Conservation (phyloP, 768 basidiomycete genomes). For the Amanita inopinata region DNA sequence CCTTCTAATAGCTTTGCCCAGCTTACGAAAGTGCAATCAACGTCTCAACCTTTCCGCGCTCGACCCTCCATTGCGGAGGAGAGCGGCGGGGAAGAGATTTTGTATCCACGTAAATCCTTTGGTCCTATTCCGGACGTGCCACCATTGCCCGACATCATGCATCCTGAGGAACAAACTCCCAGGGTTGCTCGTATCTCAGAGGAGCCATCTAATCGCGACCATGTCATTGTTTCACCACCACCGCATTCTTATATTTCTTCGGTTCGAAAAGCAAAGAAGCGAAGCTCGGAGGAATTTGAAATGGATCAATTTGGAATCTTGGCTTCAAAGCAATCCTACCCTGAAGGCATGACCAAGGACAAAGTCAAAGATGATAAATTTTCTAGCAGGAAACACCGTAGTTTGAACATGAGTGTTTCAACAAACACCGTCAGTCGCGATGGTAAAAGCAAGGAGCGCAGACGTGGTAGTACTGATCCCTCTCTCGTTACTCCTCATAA, state of each 20-base stretch:
- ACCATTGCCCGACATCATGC: constrained; percentile 18
- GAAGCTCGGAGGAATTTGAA: constrained; percentile 77
- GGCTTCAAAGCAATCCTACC: constrained; percentile 37
- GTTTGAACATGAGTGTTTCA: constrained; percentile 47
- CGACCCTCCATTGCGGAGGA: constrained; percentile 68
- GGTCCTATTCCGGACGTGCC: constrained; percentile 19
- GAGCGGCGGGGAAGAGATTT: constrained; percentile 84
- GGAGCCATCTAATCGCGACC: constrained; percentile 19
- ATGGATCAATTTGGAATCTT: constrained; percentile 60
- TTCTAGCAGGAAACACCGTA: constrained; percentile 57
- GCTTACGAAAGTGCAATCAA: constrained; percentile 32
- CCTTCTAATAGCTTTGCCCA: constrained; percentile 17
- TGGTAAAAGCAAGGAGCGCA: constrained; percentile 41
- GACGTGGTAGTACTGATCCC: constrained; percentile 42
- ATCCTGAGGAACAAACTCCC: constrained; percentile 17
- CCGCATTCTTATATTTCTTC: constrained; percentile 55
- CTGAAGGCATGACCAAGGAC: constrained; percentile 26
- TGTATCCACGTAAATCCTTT: constrained; percentile 62
- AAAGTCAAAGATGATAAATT: constrained; percentile 44
- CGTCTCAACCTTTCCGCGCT: constrained; percentile 42
- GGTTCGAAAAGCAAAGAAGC: constrained; percentile 54
- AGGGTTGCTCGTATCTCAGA: constrained; percentile 23
- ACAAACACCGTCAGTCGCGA: constrained; percentile 29
- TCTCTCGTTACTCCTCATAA: constrained; percentile 31
- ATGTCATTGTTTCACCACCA: constrained; percentile 33